phyloP scores from a whole-genome alignment of 306 rosid species.

The Boehmeria nivea region DNA sequence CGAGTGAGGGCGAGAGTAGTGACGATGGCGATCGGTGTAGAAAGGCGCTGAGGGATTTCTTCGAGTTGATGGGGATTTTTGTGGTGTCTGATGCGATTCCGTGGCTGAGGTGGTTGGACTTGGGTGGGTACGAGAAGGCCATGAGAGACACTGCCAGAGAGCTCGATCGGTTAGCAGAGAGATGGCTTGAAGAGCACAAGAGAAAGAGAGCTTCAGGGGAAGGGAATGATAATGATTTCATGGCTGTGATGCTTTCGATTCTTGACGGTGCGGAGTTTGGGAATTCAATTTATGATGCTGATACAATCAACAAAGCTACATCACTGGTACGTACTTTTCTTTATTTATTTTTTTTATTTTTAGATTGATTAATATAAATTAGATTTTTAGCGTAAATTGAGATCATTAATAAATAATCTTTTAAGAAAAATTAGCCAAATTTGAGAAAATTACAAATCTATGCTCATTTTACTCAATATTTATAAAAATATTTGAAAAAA shows the following conservation, averaged over 20 bases:
- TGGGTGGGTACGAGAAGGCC: conserved; percentile 4
- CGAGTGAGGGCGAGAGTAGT: not conserved
- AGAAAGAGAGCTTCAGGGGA: not conserved
- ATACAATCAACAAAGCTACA: conserved; percentile 19
- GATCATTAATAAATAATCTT: no score
- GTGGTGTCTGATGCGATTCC: conserved; percentile 16
- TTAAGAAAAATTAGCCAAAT: no score
- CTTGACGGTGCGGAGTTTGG: not conserved
- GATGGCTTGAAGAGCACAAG: conserved; percentile 24
- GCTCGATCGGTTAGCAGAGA: not conserved
- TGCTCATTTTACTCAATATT: no score
- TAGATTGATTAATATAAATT: no score
- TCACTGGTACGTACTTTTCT: conserved; percentile 14
- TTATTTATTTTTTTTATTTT: no score
- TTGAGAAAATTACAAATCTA: no score
- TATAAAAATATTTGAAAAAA: no score
- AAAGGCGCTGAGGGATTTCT: conserved; percentile 2
- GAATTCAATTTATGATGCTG: conserved; percentile 1
- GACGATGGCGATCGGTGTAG: not conserved
- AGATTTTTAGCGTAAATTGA: no score
- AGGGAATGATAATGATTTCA: conserved; percentile 1
- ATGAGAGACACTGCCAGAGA: conserved; percentile 11
- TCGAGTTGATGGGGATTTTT: not conserved
- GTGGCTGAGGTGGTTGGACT: conserved; percentile 22
- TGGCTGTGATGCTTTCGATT: conserved; percentile 18